Percentiles rank a stretch among this genome's conserved stretches.
These are phyloP conservation scores for Isatis tinctoria DNA, from an alignment of 345 rosid species.

Conservation along the genomic window DNA sequence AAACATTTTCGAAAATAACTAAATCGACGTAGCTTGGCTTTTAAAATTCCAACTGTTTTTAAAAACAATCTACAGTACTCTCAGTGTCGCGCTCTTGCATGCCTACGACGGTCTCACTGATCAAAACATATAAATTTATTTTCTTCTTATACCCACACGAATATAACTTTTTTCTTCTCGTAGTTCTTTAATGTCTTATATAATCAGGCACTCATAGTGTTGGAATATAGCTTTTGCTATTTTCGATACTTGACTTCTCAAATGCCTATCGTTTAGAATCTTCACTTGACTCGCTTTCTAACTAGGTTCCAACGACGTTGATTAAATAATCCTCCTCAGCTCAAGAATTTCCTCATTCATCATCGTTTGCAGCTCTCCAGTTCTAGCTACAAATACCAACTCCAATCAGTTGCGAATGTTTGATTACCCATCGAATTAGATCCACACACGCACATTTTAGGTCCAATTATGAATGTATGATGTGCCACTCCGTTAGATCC, in stretches of 20 bases:
- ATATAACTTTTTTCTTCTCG: not conserved
- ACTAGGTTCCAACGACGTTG: not conserved
- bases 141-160: not conserved
- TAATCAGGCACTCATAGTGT: not conserved
- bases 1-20: not conserved
- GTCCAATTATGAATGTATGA: no score
- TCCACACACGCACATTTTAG: no score
- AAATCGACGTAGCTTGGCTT: not conserved
- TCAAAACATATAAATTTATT: not conserved
- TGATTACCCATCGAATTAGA: not conserved
- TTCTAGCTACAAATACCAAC: not conserved
- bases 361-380: not conserved
- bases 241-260: not conserved
- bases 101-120: not conserved
- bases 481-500: not conserved
- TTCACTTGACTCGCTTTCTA: not conserved
- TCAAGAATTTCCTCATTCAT: not conserved
- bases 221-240: not conserved
- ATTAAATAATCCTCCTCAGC: not conserved
- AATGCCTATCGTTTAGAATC: not conserved
- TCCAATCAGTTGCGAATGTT: not conserved
- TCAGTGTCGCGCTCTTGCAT: not conserved
- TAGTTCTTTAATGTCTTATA: not conserved
- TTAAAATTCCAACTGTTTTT: not conserved
- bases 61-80: not conserved